Conservation (phyloP, 257 asterid genomes). For the Cynanchum wilfordii region DNA sequence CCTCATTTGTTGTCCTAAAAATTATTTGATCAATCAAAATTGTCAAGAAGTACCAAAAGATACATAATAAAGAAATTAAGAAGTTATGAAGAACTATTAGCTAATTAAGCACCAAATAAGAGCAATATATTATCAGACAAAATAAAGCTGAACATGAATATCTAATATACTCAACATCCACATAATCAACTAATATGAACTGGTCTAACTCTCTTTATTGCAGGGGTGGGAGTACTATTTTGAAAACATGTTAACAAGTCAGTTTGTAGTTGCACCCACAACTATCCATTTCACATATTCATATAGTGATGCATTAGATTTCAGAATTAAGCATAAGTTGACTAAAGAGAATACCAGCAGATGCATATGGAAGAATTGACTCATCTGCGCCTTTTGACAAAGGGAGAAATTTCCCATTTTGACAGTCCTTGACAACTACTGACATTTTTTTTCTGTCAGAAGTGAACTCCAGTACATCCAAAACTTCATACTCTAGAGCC, state of each 20-base stretch:
- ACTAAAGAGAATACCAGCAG: constrained; percentile 50
- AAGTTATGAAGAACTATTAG: not conserved
- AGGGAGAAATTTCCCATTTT: constrained; percentile 59
- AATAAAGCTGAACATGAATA: constrained; percentile 1
- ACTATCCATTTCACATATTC: constrained; percentile 5
- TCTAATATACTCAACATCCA: not conserved
- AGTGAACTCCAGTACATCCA: constrained; percentile 90
- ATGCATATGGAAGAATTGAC: constrained; percentile 72
- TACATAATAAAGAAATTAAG: not conserved
- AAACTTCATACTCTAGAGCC: constrained; percentile 72
- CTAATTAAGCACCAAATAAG: not conserved
- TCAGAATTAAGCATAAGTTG: not conserved
- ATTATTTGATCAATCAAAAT: constrained; percentile 12
- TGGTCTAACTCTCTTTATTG: not conserved
- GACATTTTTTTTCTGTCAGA: constrained; percentile 98
- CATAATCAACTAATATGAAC: not conserved
- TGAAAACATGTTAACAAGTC: not conserved
- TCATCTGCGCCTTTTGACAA: constrained; percentile 98
- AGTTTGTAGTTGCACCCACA: not conserved
- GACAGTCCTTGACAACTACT: constrained; percentile 70
- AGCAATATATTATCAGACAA: not conserved
- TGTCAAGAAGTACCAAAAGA: not conserved
- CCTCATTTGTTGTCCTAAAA: constrained; percentile 80
- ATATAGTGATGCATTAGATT: not conserved
- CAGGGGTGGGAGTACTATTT: not conserved